Percentiles rank a stretch among this genome's conserved stretches.
These are phyloP conservation scores for Cryomyces antarcticus DNA, from an alignment of 495 filamentous ascomycete species.

Conservation along the genomic window DNA sequence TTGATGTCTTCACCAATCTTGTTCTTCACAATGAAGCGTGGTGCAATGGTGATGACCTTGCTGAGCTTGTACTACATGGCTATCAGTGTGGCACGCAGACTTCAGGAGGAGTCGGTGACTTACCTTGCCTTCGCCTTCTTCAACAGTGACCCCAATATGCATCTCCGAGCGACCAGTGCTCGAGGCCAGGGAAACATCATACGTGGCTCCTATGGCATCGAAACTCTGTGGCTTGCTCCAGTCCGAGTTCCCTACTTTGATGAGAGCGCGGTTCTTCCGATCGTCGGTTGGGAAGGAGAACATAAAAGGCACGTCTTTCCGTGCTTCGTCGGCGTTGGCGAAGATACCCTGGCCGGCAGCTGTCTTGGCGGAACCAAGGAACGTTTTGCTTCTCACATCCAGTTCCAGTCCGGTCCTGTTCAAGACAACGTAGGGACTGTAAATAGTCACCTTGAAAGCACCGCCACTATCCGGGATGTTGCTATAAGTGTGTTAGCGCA, in stretches of 20 bases:
- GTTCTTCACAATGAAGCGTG: constrained; percentile 87
- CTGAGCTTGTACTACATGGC: constrained; percentile 56
- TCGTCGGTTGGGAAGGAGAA: constrained; percentile 82
- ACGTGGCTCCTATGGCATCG: constrained; percentile 87
- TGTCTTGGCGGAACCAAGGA: constrained; percentile 60
- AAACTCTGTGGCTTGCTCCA: constrained; percentile 98
- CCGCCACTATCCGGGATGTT: constrained; percentile 84
- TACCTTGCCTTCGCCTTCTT: constrained; percentile 71
- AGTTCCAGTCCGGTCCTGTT: constrained; percentile 88
- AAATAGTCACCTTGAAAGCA: constrained; percentile 86
- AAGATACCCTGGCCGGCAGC: constrained; percentile 56
- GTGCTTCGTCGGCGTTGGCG: constrained; percentile 27
- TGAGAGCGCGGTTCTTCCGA: constrained; percentile 63
- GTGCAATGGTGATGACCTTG: constrained; percentile 83
- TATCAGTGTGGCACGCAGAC: background rate
- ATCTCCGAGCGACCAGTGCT: constrained; percentile 53
- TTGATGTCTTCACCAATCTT: constrained; percentile 72
- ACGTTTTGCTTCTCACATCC: constrained; percentile 71
- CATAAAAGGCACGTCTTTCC: constrained; percentile 70
- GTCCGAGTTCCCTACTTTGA: constrained; percentile 70
- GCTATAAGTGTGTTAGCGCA: constrained; percentile 8
- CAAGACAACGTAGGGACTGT: constrained; percentile 78
- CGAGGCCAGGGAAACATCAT: constrained; percentile 65
- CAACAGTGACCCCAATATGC: constrained; percentile 72
- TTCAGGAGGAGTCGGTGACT: background rate